A percentile compares a stretch with the other conserved stretches of the same genome.
phyloP scores from a whole-genome alignment of 306 rosid species.

The Glycine soja region DNA sequence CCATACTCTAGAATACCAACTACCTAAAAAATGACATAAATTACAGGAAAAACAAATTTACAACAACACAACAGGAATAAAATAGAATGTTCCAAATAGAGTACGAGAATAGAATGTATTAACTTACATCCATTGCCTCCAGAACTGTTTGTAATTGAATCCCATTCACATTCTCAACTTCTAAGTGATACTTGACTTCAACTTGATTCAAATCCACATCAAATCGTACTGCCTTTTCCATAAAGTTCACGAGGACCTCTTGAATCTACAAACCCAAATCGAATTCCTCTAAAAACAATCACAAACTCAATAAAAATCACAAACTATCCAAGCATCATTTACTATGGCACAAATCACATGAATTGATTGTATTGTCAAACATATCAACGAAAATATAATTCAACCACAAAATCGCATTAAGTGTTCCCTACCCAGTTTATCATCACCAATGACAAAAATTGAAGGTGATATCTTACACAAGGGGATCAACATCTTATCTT shows the following conservation, averaged over 20 bases:
- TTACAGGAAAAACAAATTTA: constrained; percentile 39
- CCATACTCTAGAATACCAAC: constrained; percentile 90
- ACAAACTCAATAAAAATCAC: too few relatives aligned
- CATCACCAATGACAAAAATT: too few relatives aligned
- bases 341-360: constrained; percentile 24
- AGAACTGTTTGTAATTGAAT: too few relatives aligned
- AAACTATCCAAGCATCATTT: constrained; percentile 39
- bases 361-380: constrained; percentile 13
- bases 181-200: constrained; percentile 66
- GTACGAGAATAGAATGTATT: constrained; percentile 24
- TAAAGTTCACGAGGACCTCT: constrained; percentile 76
- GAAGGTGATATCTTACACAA: too few relatives aligned
- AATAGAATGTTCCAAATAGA: neutral
- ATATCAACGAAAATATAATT: too few relatives aligned
- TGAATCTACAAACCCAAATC: constrained; percentile 97
- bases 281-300: constrained; percentile 87
- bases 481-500: too few relatives aligned
- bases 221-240: constrained; percentile 81
- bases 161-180: too few relatives aligned
- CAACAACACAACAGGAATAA: constrained; percentile 1
- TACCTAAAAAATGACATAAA: constrained; percentile 52
- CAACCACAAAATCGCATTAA: too few relatives aligned
- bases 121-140: too few relatives aligned
- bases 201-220: constrained; percentile 63
- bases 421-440: too few relatives aligned